Conservation (phyloP, 352 stramenopile genomes). For the Phytophthora cactorum region DNA sequence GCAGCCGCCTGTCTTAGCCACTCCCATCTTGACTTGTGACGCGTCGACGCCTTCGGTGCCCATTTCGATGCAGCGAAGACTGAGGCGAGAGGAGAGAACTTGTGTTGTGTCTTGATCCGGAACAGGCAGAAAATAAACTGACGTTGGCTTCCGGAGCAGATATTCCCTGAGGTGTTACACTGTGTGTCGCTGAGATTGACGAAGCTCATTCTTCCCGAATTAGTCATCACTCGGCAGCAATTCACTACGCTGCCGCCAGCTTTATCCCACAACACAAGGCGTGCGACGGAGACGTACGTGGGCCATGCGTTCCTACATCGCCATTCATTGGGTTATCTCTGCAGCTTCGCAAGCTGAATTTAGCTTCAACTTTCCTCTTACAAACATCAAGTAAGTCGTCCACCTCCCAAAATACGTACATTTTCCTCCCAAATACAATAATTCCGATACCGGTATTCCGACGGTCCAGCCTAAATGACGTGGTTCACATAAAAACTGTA, state of each 20-base stretch:
- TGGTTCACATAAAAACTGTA: slow-evolving; percentile 19
- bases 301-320: slow-evolving; percentile 1
- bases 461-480: slow-evolving; percentile 1
- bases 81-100: not conserved
- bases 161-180: not conserved
- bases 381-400: slow-evolving; percentile 7
- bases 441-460: slow-evolving; percentile 11
- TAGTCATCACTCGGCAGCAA: slow-evolving; percentile 2
- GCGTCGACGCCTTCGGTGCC: slow-evolving; percentile 50
- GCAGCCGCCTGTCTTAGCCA: not conserved
- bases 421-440: not conserved
- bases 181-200: not conserved
- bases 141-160: not conserved
- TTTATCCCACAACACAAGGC: not conserved
- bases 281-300: not conserved
- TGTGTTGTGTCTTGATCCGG: slow-evolving; percentile 25
- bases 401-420: not conserved
- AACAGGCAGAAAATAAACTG: slow-evolving; percentile 33
- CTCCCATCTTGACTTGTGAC: slow-evolving; percentile 49
- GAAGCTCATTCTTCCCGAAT: slow-evolving; percentile 9
- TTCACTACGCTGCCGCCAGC: not conserved
- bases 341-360: not conserved
- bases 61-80: slow-evolving; percentile 17
- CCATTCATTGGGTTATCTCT: slow-evolving; percentile 12
- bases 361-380: slow-evolving; percentile 26